Conservation (phyloP, 768 basidiomycete genomes). For the Mycena chlorophos region DNA sequence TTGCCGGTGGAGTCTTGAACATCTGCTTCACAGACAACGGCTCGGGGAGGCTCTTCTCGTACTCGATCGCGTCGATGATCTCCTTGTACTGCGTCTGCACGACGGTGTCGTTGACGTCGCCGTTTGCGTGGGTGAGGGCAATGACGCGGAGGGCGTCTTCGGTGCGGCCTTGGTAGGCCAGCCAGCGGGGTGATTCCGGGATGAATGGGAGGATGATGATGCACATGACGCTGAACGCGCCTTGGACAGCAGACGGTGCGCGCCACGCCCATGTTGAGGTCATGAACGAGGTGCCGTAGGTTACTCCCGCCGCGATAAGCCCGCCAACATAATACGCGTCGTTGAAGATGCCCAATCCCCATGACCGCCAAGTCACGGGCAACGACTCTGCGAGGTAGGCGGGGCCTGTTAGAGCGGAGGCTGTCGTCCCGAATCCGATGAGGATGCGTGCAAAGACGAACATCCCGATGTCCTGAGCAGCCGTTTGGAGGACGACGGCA, state of each 20-base stretch:
- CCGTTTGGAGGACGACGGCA: constrained; percentile 25
- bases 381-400: constrained; percentile 26
- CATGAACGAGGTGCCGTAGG: constrained; percentile 31
- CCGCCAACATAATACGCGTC: constrained; percentile 27
- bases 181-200: constrained; percentile 44
- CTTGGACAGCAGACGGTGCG: constrained; percentile 32
- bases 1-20: constrained; percentile 23
- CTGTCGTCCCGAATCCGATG: constrained; percentile 25
- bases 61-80: constrained; percentile 34
- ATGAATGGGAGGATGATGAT: constrained; percentile 34
- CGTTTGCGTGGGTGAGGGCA: constrained; percentile 31
- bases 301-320: constrained; percentile 25
- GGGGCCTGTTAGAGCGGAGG: constrained; percentile 24
- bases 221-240: constrained; percentile 32
- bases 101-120: constrained; percentile 28
- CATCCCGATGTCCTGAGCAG: constrained; percentile 26
- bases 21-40: constrained; percentile 21
- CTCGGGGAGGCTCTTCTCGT: constrained; percentile 27
- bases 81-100: constrained; percentile 33
- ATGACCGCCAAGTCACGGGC: constrained; percentile 24
- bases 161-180: constrained; percentile 30
- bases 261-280: constrained; percentile 35
- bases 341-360: constrained; percentile 27
- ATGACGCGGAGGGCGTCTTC: constrained; percentile 32
- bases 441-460: constrained; percentile 26